A percentile compares a stretch with the other conserved stretches of the same genome.
phyloP scores from a whole-genome alignment of 148 eudicot genomes.

The Camellia sinensis region DNA sequence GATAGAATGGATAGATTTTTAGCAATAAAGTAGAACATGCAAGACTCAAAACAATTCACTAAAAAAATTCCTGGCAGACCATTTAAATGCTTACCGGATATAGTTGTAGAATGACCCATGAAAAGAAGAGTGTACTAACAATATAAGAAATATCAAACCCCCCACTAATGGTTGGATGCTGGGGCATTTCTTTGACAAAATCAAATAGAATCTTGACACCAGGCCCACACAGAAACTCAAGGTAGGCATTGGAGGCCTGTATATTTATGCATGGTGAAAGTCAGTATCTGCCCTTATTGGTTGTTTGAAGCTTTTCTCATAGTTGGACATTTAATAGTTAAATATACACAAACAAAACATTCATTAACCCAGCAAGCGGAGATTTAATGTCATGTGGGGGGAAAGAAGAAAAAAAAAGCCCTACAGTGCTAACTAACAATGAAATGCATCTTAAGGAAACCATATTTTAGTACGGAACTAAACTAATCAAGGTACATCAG shows the following conservation, averaged over 20 bases:
- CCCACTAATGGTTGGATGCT: slow-evolving; percentile 37
- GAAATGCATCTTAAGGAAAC: too few relatives aligned
- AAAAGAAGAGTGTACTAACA: slow-evolving; percentile 65
- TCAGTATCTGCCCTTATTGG: not conserved
- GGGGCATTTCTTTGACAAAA: slow-evolving; percentile 93
- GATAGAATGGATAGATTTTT: not conserved
- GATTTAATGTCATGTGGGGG: not conserved
- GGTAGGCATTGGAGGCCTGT: slow-evolving; percentile 86
- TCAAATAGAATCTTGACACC: slow-evolving; percentile 53
- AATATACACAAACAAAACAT: not conserved
- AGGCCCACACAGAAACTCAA: slow-evolving; percentile 54
- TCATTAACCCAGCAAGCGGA: not conserved
- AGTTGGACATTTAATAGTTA: not conserved
- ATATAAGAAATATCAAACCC: slow-evolving; percentile 39
- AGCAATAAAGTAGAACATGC: not conserved
- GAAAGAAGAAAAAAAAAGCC: not conserved
- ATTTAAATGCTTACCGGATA: slow-evolving; percentile 47
- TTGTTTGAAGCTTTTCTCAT: not conserved
- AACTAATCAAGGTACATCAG: too few relatives aligned
- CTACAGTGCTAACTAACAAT: too few relatives aligned
- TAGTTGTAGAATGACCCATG: slow-evolving; percentile 66
- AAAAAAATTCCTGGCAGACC: not conserved
- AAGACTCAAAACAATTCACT: too few relatives aligned
- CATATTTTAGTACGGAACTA: too few relatives aligned
- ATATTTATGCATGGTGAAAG: slow-evolving; percentile 11